Base-by-base conservation (phyloP, 805 yeast genomes). In the Ogataea zsoltii region DNA sequence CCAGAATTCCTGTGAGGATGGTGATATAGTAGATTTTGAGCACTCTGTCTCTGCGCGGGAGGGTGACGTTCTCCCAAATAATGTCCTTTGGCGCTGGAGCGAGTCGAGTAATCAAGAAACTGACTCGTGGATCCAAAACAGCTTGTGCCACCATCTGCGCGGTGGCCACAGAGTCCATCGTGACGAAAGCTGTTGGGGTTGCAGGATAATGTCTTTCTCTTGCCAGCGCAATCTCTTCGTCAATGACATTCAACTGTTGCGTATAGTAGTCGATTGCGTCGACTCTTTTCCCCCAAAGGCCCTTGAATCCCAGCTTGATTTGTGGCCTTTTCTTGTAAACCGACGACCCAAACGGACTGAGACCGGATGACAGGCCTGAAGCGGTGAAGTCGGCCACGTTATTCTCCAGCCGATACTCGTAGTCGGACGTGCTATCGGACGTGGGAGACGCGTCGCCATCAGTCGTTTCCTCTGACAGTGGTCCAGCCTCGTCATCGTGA, bases 131-230 rank as follows among this genome's bases (percentile, higher is more conserved):
- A 61, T 91, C 97, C 46, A 94, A 65, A 0, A 92, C 91, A 0
- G 97, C 94, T 63, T 94, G 99, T 0, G 97, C 97, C 23, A 94
- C 84, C 88, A 90, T 85, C 63, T 92, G 99, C 2, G 98, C 97
- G 54, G 90, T 83, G 0, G 97, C 96, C 3, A 90, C 97, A 0
- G 94, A 79, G 53, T 88, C 92, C 96, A 92, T 87, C 0, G 98
- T 94, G 7, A 92, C 81, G 65, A 92, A 92, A 0, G 98, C 97
- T 0, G 92, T 85, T 23, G 95, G 89, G 0, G 96, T 88, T 0
- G 96, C 85, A 0, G 88, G 80, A 58, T 82, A 88, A 51, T 85
- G 85, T 41, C 82, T 74, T 25, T 68, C 70, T 43, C 96, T 75
- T 2, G 92, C 87, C 21, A 72, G 68, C 5, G 61, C 37, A 38